Percentiles rank a stretch among this genome's conserved stretches.
Conservation (phyloP, 192 early-diverging fungal species). For the Coemansia sp. region DNA sequence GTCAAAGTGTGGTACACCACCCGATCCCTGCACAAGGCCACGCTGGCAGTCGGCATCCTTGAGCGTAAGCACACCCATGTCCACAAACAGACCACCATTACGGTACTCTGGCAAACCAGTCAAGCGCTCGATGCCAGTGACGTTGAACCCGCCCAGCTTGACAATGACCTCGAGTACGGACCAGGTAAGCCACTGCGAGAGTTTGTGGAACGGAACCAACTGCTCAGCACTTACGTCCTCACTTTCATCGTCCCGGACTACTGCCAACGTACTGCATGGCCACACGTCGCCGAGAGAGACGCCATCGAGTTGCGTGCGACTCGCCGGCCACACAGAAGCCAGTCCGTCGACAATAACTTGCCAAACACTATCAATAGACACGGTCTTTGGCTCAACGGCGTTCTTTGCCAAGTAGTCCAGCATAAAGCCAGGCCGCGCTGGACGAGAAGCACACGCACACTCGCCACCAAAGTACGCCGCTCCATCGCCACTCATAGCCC, state of each 20-base stretch:
- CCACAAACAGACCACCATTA: constrained; percentile 88
- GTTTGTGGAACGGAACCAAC: constrained; percentile 87
- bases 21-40: constrained; percentile 51
- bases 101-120: constrained; percentile 89
- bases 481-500: constrained; percentile 51
- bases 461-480: constrained; percentile 62
- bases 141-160: constrained; percentile 52
- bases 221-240: constrained; percentile 28
- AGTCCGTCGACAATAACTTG: constrained; percentile 77
- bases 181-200: constrained; percentile 96
- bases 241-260: constrained; percentile 8
- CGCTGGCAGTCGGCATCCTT: constrained; percentile 60
- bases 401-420: constrained; percentile 75
- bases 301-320: constrained; percentile 75
- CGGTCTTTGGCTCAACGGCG: constrained; percentile 38
- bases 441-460: constrained; percentile 33
- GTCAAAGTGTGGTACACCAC: constrained; percentile 69
- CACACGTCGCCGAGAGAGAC: constrained; percentile 89
- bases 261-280: constrained; percentile 66
- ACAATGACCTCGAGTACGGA: constrained; percentile 83
- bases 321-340: constrained; percentile 83
- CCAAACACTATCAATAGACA: constrained; percentile 79
- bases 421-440: constrained; percentile 81
- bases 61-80: constrained; percentile 76
- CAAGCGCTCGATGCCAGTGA: constrained; percentile 65